Base-by-base conservation (phyloP, 345 rosid species). In the Brassica rapa region DNA sequence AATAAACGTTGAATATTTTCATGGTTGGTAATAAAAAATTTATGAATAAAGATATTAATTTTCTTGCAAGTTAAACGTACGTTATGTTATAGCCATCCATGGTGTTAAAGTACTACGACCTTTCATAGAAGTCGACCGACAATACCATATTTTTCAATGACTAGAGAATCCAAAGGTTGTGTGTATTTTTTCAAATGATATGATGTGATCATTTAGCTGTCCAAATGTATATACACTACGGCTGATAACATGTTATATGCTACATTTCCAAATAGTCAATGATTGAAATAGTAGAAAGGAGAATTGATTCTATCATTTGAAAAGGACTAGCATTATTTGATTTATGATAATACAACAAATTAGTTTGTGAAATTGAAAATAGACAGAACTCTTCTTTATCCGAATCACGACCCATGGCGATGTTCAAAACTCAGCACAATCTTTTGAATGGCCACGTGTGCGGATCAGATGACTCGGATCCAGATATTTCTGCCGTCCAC, bases 321-420 rank as follows among this genome's bases (percentile, higher is more conserved):
- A 57, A 75, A 67, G 24, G 73, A 75, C 49, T 1, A 0, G 10
- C 60, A 46, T 67, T 67, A 41, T 11, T 75, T 66, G 59, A 35
- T 49, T 23, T 14, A 49, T 68, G 6, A 65, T 65, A 0, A 24
- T 43, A 19, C 29, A 32, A 33, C 12, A 27, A 14, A 35, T 59
- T 21, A 15, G 29, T 5, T 16, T 32, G 46, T 53, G 46, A 53
- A 53, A 53, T 6, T 5, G 73, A 53, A 55, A 70, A 70, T 56
- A 19, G 62, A 69, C 39, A 30, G 33, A 24, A 73, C n/a, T 23
- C 64, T 64, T 12, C 70, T 65, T n/a, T n/a, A 35, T 66, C 70
- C 15, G 1, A 64, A 51, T 57, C 77, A 73, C 7, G 10, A 21
- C 63, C 63, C 51, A 24, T 64, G 25, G 49, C 19, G 23, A 30